Conservation (phyloP, 768 basidiomycete species). For the Lepiota venenata region DNA sequence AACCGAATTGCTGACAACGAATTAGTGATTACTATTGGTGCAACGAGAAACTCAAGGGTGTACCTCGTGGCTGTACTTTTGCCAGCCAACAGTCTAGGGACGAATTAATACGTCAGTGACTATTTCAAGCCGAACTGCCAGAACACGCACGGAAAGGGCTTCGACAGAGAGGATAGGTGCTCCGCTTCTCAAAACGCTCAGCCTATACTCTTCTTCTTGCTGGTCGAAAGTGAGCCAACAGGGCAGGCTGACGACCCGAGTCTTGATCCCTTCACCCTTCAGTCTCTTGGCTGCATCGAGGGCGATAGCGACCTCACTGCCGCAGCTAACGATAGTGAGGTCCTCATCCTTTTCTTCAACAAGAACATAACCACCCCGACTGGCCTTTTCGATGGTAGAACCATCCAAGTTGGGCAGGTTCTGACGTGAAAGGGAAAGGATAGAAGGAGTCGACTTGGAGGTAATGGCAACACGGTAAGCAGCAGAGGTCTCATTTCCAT, state of each 20-base stretch:
- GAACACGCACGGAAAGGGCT: slow-evolving; percentile 51
- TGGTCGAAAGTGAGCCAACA: slow-evolving; percentile 88
- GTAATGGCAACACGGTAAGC: slow-evolving; percentile 80
- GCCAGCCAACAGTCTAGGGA: slow-evolving; percentile 73
- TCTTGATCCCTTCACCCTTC: slow-evolving; percentile 72
- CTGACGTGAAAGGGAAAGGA: slow-evolving; percentile 82
- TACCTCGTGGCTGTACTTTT: slow-evolving; percentile 84
- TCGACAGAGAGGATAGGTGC: slow-evolving; percentile 89
- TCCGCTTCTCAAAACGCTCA: slow-evolving; percentile 85
- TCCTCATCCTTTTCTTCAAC: slow-evolving; percentile 79
- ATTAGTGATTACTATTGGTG: slow-evolving; percentile 9
- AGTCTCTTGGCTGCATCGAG: slow-evolving; percentile 84
- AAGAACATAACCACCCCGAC: slow-evolving; percentile 86
- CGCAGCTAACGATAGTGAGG: slow-evolving; percentile 85
- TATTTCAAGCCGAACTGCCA: slow-evolving; percentile 1
- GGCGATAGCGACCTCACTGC: slow-evolving; percentile 87
- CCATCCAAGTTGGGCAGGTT: slow-evolving; percentile 91
- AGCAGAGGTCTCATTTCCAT: slow-evolving; percentile 97
- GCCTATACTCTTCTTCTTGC: slow-evolving; percentile 74
- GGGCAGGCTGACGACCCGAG: slow-evolving; percentile 82
- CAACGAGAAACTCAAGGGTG: not conserved
- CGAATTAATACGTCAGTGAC: slow-evolving; percentile 14
- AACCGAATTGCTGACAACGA: slow-evolving; percentile 58
- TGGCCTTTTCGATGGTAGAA: slow-evolving; percentile 81
- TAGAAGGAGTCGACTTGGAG: slow-evolving; percentile 75